phyloP scores from a whole-genome alignment of 2,329 filamentous ascomycete species.

The Tothia fuscella region DNA sequence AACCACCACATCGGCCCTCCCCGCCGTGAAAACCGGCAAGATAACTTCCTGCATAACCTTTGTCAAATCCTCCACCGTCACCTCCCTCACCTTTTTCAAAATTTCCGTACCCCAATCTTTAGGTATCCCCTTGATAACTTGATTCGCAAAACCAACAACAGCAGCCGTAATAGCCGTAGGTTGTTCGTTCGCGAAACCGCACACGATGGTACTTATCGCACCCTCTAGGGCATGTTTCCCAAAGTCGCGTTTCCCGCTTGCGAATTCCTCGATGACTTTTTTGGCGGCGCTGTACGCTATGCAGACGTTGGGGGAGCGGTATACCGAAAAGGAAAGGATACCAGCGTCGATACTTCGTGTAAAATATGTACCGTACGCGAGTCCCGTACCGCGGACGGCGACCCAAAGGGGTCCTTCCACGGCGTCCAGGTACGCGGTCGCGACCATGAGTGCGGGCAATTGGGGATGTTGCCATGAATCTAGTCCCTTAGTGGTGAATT shows the following conservation, averaged over 20 bases:
- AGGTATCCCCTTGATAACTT: conserved; percentile 64
- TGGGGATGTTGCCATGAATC: conserved; percentile 63
- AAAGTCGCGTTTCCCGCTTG: conserved; percentile 57
- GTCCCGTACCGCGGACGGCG: conserved; percentile 79
- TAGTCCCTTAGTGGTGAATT: conserved; percentile 63
- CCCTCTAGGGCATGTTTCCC: conserved; percentile 78
- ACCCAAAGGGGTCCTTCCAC: conserved; percentile 93
- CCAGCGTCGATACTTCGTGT: conserved; percentile 66
- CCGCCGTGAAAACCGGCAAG: conserved; percentile 66
- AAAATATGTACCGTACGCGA: conserved; percentile 83
- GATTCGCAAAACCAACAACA: conserved; percentile 67
- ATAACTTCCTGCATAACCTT: conserved; percentile 62
- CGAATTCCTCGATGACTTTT: conserved; percentile 61
- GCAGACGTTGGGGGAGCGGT: conserved; percentile 78
- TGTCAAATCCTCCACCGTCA: conserved; percentile 66
- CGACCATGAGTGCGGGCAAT: conserved; percentile 75
- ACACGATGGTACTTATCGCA: conserved; percentile 80
- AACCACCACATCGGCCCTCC: conserved; percentile 72
- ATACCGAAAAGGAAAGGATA: conserved; percentile 72
- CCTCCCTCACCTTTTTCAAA: conserved; percentile 62
- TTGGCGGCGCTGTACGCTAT: conserved; percentile 74
- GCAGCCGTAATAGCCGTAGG: conserved; percentile 74
- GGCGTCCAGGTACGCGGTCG: conserved; percentile 80
- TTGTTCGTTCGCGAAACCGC: conserved; percentile 77
- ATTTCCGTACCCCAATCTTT: conserved; percentile 68